These are phyloP conservation scores for Alternaria sp. DNA, from an alignment of 2,329 filamentous ascomycete species.

Conservation along the genomic window DNA sequence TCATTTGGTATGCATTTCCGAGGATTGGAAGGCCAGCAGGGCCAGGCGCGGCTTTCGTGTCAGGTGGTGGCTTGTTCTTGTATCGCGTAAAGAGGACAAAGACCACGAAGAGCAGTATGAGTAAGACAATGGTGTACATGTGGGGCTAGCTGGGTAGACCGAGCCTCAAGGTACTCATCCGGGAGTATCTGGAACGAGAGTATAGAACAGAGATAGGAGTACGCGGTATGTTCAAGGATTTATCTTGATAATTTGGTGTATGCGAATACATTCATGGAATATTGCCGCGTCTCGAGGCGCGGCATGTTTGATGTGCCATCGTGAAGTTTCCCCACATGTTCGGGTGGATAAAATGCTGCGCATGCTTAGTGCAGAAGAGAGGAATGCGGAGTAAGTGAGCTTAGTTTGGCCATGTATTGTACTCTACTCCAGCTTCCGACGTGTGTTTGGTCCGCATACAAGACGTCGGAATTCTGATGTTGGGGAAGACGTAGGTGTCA, in stretches of 20 bases:
- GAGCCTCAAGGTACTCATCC: not conserved
- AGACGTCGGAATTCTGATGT: not conserved
- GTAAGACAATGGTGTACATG: conserved; percentile 30
- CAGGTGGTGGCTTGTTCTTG: conserved; percentile 26
- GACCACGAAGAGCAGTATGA: conserved; percentile 22
- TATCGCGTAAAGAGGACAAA: conserved; percentile 25
- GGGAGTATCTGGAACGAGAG: not conserved
- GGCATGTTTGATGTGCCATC: conserved; percentile 2
- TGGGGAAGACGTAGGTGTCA: not conserved
- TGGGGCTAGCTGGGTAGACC: conserved; percentile 17
- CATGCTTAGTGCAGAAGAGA: conserved; percentile 9
- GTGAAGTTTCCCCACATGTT: conserved; percentile 26
- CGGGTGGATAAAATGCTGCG: conserved; percentile 8
- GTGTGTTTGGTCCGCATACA: not conserved
- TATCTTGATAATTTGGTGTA: not conserved
- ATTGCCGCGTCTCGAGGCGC: not conserved
- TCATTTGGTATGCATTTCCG: conserved; percentile 44
- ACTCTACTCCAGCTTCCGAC: conserved; percentile 5
- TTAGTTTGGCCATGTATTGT: not conserved
- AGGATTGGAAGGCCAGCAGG: conserved; percentile 40
- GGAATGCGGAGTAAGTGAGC: conserved; percentile 24
- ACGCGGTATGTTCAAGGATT: not conserved
- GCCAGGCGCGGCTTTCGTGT: conserved; percentile 32
- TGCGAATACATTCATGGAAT: not conserved
- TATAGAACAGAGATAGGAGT: not conserved